Base-by-base conservation (phyloP, 2,329 filamentous ascomycete genomes). In the Aureobasidium sp. region DNA sequence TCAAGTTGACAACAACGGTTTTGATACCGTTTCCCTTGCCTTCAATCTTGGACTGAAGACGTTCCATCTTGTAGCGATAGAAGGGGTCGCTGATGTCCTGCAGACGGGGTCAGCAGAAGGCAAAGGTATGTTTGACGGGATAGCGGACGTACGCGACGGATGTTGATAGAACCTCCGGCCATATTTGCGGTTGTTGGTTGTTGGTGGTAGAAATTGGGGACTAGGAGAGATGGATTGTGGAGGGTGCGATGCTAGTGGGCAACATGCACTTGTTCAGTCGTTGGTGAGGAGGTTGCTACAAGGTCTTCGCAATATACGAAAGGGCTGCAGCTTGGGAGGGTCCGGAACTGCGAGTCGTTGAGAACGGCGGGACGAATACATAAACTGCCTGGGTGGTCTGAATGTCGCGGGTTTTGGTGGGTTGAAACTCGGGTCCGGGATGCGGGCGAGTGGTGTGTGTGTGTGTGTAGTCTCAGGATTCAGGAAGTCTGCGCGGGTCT, bases 41-140 rank as follows among this genome's bases (percentile, higher is more conserved):
- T 77, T 98, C 93, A 66, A 98, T 94, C 81, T 98, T 98, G 72
- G 93, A 95, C 79, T 95, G 89, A 70, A 98, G 79, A 65, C 84
- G 86, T 78, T 97, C 93, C 93, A 98, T 98, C 84, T 98, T 98
- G 85, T 98, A 98, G 73, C 93, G 93, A 79, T 98, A 98, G 84
- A 96, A 98, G 76, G 86, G 86, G 77, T 98, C 93, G 79, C 85
- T 86, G 78, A 95, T 86, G 86, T 97, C 91, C 68, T 70, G 59
- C 21, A 35, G 56, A 42, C 58, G 63, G 44, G n/a, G 21, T 51
- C 19, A 60, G 56, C 37, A 53, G 17, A 22, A 25, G 11, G 22
- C 17, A 14, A 35, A 6, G 17, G 29, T 5, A 37, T 19, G 3
- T 12, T 32, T 8, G 21, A 7, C 22, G 14, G n/a, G 12, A 8